These are phyloP conservation scores for Blumeria hordei DNA, from an alignment of 2,329 filamentous ascomycete species.

Conservation along the genomic window DNA sequence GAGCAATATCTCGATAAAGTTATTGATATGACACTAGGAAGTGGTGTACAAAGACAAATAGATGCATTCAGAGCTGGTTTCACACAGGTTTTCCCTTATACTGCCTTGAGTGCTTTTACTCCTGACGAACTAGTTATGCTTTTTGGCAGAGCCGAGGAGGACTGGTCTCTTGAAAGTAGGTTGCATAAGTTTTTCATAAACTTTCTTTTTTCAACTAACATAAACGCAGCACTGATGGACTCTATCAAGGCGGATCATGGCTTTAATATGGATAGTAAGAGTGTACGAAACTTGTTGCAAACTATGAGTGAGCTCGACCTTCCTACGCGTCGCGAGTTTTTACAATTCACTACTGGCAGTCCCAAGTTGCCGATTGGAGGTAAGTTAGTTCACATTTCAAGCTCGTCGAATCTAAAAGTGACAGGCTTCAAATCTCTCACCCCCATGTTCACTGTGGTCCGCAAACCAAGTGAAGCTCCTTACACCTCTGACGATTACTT, in stretches of 20 bases:
- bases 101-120: conserved; percentile 77
- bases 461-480: conserved; percentile 90
- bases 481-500: conserved; percentile 90
- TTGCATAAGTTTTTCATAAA: conserved; percentile 7
- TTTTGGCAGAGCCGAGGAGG: conserved; percentile 79
- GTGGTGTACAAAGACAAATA: conserved; percentile 66
- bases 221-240: conserved; percentile 57
- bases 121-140: conserved; percentile 86
- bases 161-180: conserved; percentile 94
- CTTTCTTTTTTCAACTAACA: conserved; percentile 3
- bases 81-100: conserved; percentile 88
- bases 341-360: conserved; percentile 95
- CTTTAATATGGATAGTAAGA: conserved; percentile 95
- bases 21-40: conserved; percentile 75
- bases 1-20: conserved; percentile 69
- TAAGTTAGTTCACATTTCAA: conserved; percentile 21
- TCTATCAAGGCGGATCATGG: conserved; percentile 97
- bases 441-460: conserved; percentile 97
- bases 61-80: conserved; percentile 82
- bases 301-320: conserved; percentile 71
- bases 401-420: conserved; percentile 14
- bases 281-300: conserved; percentile 76
- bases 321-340: conserved; percentile 64
- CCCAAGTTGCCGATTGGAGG: conserved; percentile 95
- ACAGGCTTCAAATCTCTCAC: conserved; percentile 88